A percentile compares a stretch with the other conserved stretches of the same genome.
These are phyloP conservation scores for Abrus pulchellus DNA, from an alignment of 306 rosid genomes.

Conservation along the genomic window DNA sequence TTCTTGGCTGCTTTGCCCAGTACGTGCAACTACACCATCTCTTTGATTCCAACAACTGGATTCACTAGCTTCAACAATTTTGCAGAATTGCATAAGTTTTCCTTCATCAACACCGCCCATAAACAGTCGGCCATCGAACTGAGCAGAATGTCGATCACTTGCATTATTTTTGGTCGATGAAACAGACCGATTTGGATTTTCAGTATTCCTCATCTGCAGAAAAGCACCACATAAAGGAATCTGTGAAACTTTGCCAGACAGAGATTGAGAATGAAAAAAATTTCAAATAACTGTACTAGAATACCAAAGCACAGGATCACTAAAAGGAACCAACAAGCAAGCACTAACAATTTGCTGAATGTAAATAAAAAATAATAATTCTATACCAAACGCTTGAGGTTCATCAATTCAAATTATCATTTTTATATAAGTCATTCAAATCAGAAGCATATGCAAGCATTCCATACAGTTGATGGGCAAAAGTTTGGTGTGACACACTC, in stretches of 20 bases:
- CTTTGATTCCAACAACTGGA: conserved; percentile 60
- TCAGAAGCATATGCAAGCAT: conserved; percentile 10
- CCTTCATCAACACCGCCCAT: conserved; percentile 70
- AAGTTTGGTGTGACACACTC: not conserved
- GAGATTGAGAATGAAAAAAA: conserved; percentile 15
- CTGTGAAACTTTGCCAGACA: conserved; percentile 26
- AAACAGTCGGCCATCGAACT: conserved; percentile 57
- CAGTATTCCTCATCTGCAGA: conserved; percentile 64
- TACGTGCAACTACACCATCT: conserved; percentile 54
- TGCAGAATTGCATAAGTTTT: conserved; percentile 86
- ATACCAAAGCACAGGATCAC: conserved; percentile 15
- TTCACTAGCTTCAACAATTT: conserved; percentile 83
- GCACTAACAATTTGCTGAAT: conserved; percentile 22
- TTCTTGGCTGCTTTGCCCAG: conserved; percentile 58
- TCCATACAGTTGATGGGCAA: not conserved
- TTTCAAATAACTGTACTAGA: conserved; percentile 36
- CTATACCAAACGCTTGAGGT: conserved; percentile 19
- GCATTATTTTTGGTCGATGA: conserved; percentile 55
- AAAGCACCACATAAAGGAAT: conserved; percentile 42
- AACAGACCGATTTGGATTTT: conserved; percentile 60
- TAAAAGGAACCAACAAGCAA: conserved; percentile 24
- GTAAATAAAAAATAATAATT: conserved; percentile 30
- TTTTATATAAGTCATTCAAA: conserved; percentile 1
- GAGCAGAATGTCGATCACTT: conserved; percentile 59
- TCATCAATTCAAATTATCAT: conserved; percentile 32